phyloP scores from a whole-genome alignment of 768 basidiomycete species.

The Butyriboletus loyo region DNA sequence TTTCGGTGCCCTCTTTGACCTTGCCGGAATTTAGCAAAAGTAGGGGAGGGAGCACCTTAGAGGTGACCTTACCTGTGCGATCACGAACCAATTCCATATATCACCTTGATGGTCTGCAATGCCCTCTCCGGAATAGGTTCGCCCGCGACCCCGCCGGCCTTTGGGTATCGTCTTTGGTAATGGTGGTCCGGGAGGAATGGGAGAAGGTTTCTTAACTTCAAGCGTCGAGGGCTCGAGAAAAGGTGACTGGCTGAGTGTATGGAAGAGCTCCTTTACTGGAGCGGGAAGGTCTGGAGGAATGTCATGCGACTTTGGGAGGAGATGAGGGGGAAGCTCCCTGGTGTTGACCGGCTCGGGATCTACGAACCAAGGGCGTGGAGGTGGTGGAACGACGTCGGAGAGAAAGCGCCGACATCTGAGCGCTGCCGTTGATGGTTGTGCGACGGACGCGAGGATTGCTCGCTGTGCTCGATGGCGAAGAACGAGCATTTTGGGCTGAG shows the following conservation, averaged over 20 bases:
- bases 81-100: slow-evolving; percentile 76
- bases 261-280: slow-evolving; percentile 53
- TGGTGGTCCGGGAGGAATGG: slow-evolving; percentile 54
- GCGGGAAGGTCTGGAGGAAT: slow-evolving; percentile 51
- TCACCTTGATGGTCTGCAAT: slow-evolving; percentile 47
- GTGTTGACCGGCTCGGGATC: slow-evolving; percentile 37
- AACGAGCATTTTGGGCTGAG: slow-evolving; percentile 11
- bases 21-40: slow-evolving; percentile 24
- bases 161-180: slow-evolving; percentile 55
- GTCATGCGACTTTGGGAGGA: slow-evolving; percentile 25
- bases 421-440: background rate
- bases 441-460: background rate
- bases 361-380: slow-evolving; percentile 62
- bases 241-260: slow-evolving; percentile 57
- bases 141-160: slow-evolving; percentile 62
- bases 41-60: too few species aligned
- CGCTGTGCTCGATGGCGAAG: slow-evolving; percentile 18
- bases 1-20: slow-evolving; percentile 86
- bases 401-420: slow-evolving; percentile 3
- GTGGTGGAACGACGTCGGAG: slow-evolving; percentile 1
- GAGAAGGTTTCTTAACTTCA: slow-evolving; percentile 49
- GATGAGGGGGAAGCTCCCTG: slow-evolving; percentile 26
- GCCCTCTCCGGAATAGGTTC: slow-evolving; percentile 67
- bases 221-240: slow-evolving; percentile 63
- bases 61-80: slow-evolving; percentile 56